Evolutionary conservation across 345 rosid genomes (phyloP).

Genomic region (Rhizophora apiculata): DNA sequence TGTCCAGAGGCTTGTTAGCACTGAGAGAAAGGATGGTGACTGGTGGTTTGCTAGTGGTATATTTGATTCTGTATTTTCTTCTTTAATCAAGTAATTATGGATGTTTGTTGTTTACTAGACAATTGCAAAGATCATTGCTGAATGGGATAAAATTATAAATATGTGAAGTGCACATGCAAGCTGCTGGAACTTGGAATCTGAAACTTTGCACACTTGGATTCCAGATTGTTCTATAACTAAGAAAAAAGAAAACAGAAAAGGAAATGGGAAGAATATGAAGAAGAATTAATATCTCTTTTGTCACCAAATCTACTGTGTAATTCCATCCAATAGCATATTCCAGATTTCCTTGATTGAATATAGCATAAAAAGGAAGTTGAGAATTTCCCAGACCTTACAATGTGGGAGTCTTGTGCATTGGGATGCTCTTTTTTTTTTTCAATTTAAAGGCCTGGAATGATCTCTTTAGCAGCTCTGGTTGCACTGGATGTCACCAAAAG

Average conservation of each 20-base stretch:
- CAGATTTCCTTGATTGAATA: too few species aligned
- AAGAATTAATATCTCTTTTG: too few species aligned
- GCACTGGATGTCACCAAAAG: neutral
- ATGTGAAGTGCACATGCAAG: neutral
- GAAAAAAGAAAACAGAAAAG: too few species aligned
- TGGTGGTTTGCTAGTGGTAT: slow-evolving; percentile 91
- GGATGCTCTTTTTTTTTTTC: neutral
- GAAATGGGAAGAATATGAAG: too few species aligned
- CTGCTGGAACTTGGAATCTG: neutral
- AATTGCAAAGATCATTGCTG: too few species aligned
- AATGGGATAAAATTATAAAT: slow-evolving; percentile 1
- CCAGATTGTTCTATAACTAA: too few species aligned
- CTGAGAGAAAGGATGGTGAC: slow-evolving; percentile 49
- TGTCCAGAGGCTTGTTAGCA: slow-evolving; percentile 47
- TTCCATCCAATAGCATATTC: too few species aligned
- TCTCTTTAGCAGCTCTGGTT: neutral
- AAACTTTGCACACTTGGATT: neutral
- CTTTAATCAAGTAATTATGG: neutral
- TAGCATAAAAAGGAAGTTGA: neutral
- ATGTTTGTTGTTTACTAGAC: neutral
- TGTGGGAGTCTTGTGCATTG: too few species aligned
- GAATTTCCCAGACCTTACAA: too few species aligned
- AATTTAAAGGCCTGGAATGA: neutral
- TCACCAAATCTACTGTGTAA: too few species aligned
- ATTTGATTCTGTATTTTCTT: slow-evolving; percentile 8